Conservation (phyloP, 768 basidiomycete genomes). For the Zangia roseola region DNA sequence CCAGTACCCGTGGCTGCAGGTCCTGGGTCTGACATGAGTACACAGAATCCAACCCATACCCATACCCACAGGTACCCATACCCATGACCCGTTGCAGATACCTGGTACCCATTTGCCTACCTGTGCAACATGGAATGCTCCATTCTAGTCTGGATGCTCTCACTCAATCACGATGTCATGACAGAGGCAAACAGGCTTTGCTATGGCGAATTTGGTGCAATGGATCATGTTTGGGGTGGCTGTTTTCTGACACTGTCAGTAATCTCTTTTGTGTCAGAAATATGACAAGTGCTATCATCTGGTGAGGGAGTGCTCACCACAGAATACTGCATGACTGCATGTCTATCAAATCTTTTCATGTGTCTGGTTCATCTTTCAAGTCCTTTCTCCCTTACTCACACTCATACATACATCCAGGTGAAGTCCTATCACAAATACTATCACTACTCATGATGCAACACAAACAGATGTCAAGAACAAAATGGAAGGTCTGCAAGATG, state of each 20-base stretch:
- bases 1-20: no score
- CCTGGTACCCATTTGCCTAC: no score
- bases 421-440: conserved; percentile 69
- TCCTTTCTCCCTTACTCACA: not conserved
- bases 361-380: conserved; percentile 28
- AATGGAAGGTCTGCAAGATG: conserved; percentile 67
- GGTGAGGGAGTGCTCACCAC: conserved; percentile 59
- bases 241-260: not conserved
- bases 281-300: conserved; percentile 66
- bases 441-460: conserved; percentile 86
- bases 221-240: not conserved
- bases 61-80: no score
- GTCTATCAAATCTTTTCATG: conserved; percentile 67
- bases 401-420: conserved; percentile 46
- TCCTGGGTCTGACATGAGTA: no score
- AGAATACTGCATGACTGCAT: conserved; percentile 54
- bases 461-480: conserved; percentile 69
- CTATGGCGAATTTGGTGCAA: not conserved
- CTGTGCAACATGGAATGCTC: conserved; percentile 51
- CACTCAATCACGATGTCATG: conserved; percentile 70
- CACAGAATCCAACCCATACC: no score
- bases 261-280: no score
- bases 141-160: conserved; percentile 79
- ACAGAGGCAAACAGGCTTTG: conserved; percentile 42
- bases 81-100: no score